Evolutionary conservation across 768 basidiomycete species (phyloP).

Genomic region (Suillus spraguei): DNA sequence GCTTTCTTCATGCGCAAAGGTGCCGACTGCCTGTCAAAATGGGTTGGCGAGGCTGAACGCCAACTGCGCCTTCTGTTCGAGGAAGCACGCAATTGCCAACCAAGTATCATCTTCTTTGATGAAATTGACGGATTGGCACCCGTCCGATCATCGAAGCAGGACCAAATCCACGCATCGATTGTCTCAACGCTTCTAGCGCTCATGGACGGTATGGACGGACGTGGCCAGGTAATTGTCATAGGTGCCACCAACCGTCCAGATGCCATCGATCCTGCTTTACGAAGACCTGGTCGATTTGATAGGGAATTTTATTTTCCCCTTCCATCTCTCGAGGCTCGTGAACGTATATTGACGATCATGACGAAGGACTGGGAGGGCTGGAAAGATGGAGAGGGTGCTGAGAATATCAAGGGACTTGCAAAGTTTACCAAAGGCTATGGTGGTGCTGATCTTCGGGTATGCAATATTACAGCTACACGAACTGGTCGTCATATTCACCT

Average conservation of each 20-base stretch:
- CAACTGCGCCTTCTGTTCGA: constrained; percentile 95
- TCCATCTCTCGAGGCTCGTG: constrained; percentile 80
- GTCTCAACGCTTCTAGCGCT: constrained; percentile 94
- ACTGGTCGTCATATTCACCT: constrained; percentile 10
- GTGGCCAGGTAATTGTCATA: constrained; percentile 96
- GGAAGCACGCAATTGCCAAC: constrained; percentile 90
- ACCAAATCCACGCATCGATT: constrained; percentile 98
- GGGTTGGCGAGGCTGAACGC: constrained; percentile 99
- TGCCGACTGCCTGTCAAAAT: constrained; percentile 96
- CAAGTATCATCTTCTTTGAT: constrained; percentile 98
- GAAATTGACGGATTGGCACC: constrained; percentile 99
- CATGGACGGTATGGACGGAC: constrained; percentile 99
- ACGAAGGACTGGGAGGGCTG: constrained; percentile 90
- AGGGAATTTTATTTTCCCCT: constrained; percentile 97
- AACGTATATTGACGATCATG: constrained; percentile 89
- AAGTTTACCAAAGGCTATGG: constrained; percentile 96
- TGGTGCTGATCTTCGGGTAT: constrained; percentile 92
- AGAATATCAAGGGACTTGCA: constrained; percentile 67
- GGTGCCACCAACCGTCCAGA: constrained; percentile 98
- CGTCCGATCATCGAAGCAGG: constrained; percentile 97
- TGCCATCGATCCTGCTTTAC: constrained; percentile 94
- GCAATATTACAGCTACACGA: constrained; percentile 28
- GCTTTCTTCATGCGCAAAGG: constrained; percentile 99
- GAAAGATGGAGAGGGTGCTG: constrained; percentile 52
- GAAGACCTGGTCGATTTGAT: constrained; percentile 95